Evolutionary conservation across 495 filamentous ascomycete species (phyloP), one percentile per base, ranked within the genome.

Genomic region (Aspergillus ostianus): DNA sequence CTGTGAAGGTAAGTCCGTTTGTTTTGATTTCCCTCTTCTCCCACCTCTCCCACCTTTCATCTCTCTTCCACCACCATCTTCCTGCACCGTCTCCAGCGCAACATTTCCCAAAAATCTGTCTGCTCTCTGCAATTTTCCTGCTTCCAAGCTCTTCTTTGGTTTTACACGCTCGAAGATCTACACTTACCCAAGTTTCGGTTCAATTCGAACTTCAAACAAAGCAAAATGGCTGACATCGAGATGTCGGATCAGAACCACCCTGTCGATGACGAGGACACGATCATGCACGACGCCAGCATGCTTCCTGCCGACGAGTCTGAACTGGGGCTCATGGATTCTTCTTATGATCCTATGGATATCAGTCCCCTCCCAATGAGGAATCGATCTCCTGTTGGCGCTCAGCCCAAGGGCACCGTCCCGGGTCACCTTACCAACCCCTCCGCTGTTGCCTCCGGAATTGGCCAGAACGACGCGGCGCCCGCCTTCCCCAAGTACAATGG

Each of bases 281-380:
- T 26, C 29, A 63, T 68, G 63, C 17, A 49, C 12, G 66, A 68
- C 30, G 58, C 41, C n/a, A 57, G 56, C 57, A 23, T 62, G 30
- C 9, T 57, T 5, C 52, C 60, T 27, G 4, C 53, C 2, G 47
- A 58, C 17, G 48, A 47, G 15, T 6, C 56, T n/a, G 51, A 12
- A 13, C n/a, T n/a, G 6, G 50, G 23, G 5, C 2, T 20, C 20
- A 13, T n/a, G 15, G 50, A 54, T 47, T 9, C 7, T 17, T 17
- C 30, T 19, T 52, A 50, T 30, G 63, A 64, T 60, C 60, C 63
- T 6, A 68, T 65, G 66, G 60, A 68, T 29, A 62, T 64, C 23
- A 55, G 49, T 32, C 52, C 60, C 19, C 19, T 56, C 47, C 41
- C 58, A 26, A 13, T 51, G 15, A n/a, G 4, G 0, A 51, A 7